Evolutionary conservation across 345 rosid species (phyloP), one percentile per base, ranked within the genome.

Genomic region (Eucalyptus albens): DNA sequence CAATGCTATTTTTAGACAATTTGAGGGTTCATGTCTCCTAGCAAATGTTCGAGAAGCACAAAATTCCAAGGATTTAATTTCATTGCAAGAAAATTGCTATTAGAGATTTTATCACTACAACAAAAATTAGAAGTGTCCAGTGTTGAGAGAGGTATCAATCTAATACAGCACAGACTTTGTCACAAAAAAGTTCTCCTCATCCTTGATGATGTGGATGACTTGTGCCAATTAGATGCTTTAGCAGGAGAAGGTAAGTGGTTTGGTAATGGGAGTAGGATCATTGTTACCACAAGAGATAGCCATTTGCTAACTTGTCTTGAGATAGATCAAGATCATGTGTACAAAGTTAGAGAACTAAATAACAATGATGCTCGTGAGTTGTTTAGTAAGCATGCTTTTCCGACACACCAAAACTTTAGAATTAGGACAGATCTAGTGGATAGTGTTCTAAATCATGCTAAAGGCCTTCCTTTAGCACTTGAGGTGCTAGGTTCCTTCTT

Each of bases 341-440:
- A 69, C 2, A 3, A 69, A 15, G 44, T 69, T 69, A 17, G 6
- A 69, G 13, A 1, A 0, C 24, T 69, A 3, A 0, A 31, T 7
- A 5, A 1, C 17, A 37, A 4, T 4, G 4, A 24, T 4, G 24
- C 81, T 31, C 13, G 1, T 33, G 44, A 8, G 24, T 4, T 69
- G 1, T 5, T 69, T 9, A 33, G 24, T 16, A 69, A 33, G 44
- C 44, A 31, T 69, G 81, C 81, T 33, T 33, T 17, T 69, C 4
- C 7, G 0, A 9, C 44, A 3, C 12, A 33, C 24, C 13, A 17
- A 5, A 1, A 69, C 1, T 31, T 3, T 5, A 1, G 1, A 3
- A 31, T 17, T 1, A 17, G 7, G 24, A 17, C 4, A 69, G 1
- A 17, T 33, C 42, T 69, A 33, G 12, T 69, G 26, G 13, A 33